Base-by-base conservation (phyloP, 495 filamentous ascomycete species). In the Melanomma pulvis-pyrius region DNA sequence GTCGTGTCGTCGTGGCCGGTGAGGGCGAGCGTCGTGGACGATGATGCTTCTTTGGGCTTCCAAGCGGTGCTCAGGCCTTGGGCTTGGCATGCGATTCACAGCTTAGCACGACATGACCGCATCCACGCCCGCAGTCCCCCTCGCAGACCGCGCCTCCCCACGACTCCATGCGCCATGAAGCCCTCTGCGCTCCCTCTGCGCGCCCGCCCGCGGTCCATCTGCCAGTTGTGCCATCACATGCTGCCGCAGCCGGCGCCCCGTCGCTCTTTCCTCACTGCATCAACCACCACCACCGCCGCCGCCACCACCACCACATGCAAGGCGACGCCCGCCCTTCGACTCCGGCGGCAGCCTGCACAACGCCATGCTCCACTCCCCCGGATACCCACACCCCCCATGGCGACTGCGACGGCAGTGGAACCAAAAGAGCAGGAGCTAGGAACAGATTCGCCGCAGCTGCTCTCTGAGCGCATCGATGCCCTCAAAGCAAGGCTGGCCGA, bases 141-240 rank as follows among this genome's bases (percentile, higher is more conserved):
- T 34, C 29, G 46, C 44, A 15, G 44, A 49, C 44, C 19, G 5
- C n/a, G 4, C 22, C 56, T 46, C 25, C 22, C 36, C 41, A 46
- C 44, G 59, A 67, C 30, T 17, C 32, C 44, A 11, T 3, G 28
- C 34, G 36, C 63, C 44, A 71, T 71, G 68, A 71, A 67, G 36
- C 63, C 63, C 48, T 55, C 39, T 11, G 15, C 21, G 5, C 63
- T 67, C 8, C 46, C 68, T 24, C 13, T 71, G 19, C 69, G 65
- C 15, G 32, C 60, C 22, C 54, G 34, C 22, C 29, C 69, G 44
- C 59, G 61, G 65, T 61, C 64, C 19, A 25, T 71, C 13, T 71
- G 69, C 61, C 69, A 68, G 59, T 62, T 65, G 61, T 71, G 69
- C 57, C 65, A 68, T 26, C 61, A 68, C 56, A 65, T 68, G 25